Base-by-base conservation (phyloP, 2,329 filamentous ascomycete species). In the Pseudophaeomoniella oleicola region DNA sequence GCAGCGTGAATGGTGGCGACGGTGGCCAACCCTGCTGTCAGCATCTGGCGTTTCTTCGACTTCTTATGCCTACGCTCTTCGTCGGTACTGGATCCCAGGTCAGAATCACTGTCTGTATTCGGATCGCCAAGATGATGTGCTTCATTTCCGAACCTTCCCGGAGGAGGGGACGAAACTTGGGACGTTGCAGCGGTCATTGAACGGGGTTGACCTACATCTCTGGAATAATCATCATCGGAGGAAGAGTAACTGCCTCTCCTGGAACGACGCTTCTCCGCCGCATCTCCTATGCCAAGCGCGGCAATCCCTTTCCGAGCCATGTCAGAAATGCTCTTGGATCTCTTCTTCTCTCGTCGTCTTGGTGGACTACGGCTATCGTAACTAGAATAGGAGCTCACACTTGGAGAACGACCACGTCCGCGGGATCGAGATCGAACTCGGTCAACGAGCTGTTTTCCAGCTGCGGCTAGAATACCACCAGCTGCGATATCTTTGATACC, bases 1-100 rank as follows among this genome's bases (percentile, higher is more conserved):
- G 72, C 76, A 16, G 76, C 76, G 56, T 81, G 75, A 43, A 81
- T 78, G 17, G 76, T 80, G 27, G 77, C 77, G 40, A 81, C 69
- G 39, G 73, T 75, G 37, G 77, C 76, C 40, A 81, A 60, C 43
- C 76, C 75, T 37, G 74, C 71, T 45, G 75, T 78, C 44, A 80
- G 52, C 49, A 78, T 55, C 63, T 78, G 72, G 57, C 78, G 78
- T 55, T 72, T 70, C 61, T 67, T 67, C 61, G 78, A 66, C 51
- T 78, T 77, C 57, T 75, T 79, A 37, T 67, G 63, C 49, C 64
- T 60, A 45, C 69, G 64, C 51, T 77, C 73, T 59, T 81, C 74
- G 50, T 76, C 75, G 48, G 67, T 67, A 52, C 70, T 72, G 44
- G 66, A 69, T 38, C 69, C 69, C 42, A 70, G 59, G 57, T 63